Percentiles rank a stretch among this genome's conserved stretches.
These are phyloP conservation scores for Hanseniaspora occidentalis DNA, from an alignment of 805 yeast species.

Conservation along the genomic window DNA sequence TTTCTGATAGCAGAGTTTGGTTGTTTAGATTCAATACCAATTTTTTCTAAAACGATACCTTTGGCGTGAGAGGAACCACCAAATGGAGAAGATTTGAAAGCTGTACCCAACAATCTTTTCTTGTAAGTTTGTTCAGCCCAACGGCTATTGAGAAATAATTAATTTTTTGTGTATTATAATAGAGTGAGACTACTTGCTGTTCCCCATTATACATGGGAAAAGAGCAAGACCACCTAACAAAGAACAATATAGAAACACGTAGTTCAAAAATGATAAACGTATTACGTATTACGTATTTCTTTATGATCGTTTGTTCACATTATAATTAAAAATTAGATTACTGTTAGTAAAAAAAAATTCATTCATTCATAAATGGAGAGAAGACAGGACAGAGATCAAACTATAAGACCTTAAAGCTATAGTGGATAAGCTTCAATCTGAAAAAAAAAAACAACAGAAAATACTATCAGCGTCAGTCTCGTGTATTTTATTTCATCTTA, in stretches of 20 bases:
- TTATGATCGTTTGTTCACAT: too few relatives aligned
- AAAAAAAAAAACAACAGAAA: too few relatives aligned
- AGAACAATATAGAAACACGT: too few relatives aligned
- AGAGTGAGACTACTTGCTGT: not conserved
- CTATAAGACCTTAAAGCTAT: not conserved
- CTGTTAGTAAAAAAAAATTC: not conserved
- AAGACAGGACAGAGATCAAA: not conserved
- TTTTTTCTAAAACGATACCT: conserved; percentile 98
- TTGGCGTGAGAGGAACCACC: conserved; percentile 99
- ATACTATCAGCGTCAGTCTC: too few relatives aligned
- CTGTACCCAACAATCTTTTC: conserved; percentile 98
- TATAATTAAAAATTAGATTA: too few relatives aligned
- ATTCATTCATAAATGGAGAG: too few relatives aligned
- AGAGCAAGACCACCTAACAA: too few relatives aligned
- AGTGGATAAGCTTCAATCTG: too few relatives aligned
- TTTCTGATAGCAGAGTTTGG: conserved; percentile 99
- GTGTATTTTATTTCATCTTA: too few relatives aligned
- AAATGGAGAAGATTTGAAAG: conserved; percentile 99
- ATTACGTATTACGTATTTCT: too few relatives aligned
- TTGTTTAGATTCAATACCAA: conserved; percentile 99
- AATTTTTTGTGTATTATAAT: not conserved
- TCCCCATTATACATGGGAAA: not conserved
- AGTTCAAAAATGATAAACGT: too few relatives aligned
- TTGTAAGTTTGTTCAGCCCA: conserved; percentile 99
- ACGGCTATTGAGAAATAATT: conserved; percentile 41